These are phyloP conservation scores for Nectriaceae sp. DNA, from an alignment of 2,329 filamentous ascomycete genomes.

Conservation along the genomic window DNA sequence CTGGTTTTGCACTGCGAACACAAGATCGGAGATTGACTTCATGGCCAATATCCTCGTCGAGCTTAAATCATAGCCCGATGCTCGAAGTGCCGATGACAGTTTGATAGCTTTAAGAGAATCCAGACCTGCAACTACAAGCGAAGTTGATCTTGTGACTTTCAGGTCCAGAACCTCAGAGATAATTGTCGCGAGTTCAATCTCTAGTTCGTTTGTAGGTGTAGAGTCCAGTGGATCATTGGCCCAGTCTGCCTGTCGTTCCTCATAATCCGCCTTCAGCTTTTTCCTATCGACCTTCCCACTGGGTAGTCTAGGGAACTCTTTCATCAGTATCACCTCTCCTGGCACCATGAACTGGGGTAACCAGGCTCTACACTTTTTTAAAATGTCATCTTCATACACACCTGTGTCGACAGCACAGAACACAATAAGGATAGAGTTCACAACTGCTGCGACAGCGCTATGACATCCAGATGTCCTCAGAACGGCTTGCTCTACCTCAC, in stretches of 20 bases:
- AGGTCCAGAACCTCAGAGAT: slow-evolving; percentile 44
- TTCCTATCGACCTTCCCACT: slow-evolving; percentile 84
- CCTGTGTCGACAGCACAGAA: slow-evolving; percentile 64
- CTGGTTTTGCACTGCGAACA: slow-evolving; percentile 14
- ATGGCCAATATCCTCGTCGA: slow-evolving; percentile 64
- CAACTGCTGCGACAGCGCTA: slow-evolving; percentile 66
- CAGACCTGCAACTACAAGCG: slow-evolving; percentile 57
- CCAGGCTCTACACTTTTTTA: slow-evolving; percentile 68
- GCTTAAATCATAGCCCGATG: slow-evolving; percentile 53
- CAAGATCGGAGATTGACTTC: slow-evolving; percentile 41
- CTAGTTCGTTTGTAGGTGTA: slow-evolving; percentile 20
- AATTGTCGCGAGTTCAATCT: slow-evolving; percentile 38
- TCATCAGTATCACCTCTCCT: slow-evolving; percentile 65
- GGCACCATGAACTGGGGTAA: slow-evolving; percentile 85
- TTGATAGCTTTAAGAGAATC: slow-evolving; percentile 58
- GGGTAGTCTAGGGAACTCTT: slow-evolving; percentile 70
- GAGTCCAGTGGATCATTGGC: slow-evolving; percentile 5
- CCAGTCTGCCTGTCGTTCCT: slow-evolving; percentile 15
- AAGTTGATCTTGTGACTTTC: slow-evolving; percentile 37
- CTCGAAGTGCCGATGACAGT: slow-evolving; percentile 64
- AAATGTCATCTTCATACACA: slow-evolving; percentile 44
- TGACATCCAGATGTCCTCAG: slow-evolving; percentile 63
- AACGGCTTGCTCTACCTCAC: slow-evolving; percentile 73
- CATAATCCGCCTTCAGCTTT: slow-evolving; percentile 56
- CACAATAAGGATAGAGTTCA: slow-evolving; percentile 69